Evolutionary conservation across 2,329 filamentous ascomycete genomes (phyloP).

Genomic region (Cladosporium oxysporum): DNA sequence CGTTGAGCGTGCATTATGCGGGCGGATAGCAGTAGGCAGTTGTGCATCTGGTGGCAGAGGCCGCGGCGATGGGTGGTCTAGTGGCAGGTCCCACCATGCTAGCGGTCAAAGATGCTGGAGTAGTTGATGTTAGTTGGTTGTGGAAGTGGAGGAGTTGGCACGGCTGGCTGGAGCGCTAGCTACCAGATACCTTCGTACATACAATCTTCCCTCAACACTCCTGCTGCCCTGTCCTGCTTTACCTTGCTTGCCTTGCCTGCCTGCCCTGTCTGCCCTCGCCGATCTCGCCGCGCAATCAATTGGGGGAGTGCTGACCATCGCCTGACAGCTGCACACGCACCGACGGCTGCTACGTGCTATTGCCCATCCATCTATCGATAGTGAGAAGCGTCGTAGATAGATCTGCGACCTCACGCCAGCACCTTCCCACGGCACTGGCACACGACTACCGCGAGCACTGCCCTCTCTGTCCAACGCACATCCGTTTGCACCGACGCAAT

Average conservation of each 20-base stretch:
- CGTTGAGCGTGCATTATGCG: slow-evolving; percentile 4
- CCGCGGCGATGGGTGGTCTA: slow-evolving; percentile 7
- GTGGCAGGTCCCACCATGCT: background rate
- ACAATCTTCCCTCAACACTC: slow-evolving; percentile 2
- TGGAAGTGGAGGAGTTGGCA: slow-evolving; percentile 6
- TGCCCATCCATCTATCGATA: background rate
- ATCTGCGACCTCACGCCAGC: background rate
- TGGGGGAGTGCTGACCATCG: background rate
- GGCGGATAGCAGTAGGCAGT: background rate
- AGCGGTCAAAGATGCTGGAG: background rate
- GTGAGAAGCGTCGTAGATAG: background rate
- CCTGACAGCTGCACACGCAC: background rate
- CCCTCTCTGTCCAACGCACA: background rate
- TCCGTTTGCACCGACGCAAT: slow-evolving; percentile 1
- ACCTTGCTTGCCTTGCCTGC: background rate
- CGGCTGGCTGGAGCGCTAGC: slow-evolving; percentile 10
- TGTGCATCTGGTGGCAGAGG: background rate
- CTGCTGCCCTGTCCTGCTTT: background rate
- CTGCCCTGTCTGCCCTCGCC: background rate
- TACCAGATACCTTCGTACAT: background rate
- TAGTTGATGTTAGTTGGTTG: background rate
- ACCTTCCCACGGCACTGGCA: slow-evolving; percentile 2
- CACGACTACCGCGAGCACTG: background rate
- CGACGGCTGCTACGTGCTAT: background rate
- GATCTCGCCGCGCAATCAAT: slow-evolving; percentile 4